Evolutionary conservation across 108 stramenopile species (phyloP).

Genomic region (Skeletonema costatum): DNA sequence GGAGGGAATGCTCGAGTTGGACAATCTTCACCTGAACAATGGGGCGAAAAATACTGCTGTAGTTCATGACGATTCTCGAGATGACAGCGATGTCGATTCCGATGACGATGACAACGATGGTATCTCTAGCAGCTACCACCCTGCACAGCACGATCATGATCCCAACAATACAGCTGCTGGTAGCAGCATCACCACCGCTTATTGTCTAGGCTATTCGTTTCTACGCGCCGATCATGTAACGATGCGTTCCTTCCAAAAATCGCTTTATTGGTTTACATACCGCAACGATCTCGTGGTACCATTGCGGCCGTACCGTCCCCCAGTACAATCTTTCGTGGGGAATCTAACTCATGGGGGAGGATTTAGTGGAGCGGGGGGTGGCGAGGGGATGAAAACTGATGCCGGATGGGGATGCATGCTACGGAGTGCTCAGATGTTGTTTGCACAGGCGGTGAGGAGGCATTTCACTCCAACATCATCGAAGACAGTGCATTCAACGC

Average conservation of each 20-base stretch:
- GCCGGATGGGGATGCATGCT: conserved; percentile 99
- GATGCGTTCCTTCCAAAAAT: conserved; percentile 29
- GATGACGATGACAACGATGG: conserved; percentile 16
- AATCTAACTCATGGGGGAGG: background rate
- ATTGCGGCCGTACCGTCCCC: conserved; percentile 5
- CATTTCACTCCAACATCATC: conserved; percentile 57
- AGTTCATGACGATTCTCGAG: conserved; percentile 5
- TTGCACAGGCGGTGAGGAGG: conserved; percentile 80
- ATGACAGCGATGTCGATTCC: conserved; percentile 6
- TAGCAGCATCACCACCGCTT: background rate
- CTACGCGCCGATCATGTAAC: background rate
- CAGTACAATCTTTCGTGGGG: background rate
- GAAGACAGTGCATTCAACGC: background rate
- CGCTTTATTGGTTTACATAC: conserved; percentile 81
- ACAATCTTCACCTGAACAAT: conserved; percentile 3
- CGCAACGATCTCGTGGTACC: conserved; percentile 54
- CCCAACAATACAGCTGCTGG: background rate
- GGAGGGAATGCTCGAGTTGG: conserved; percentile 27
- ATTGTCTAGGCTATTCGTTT: conserved; percentile 12
- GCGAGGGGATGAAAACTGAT: conserved; percentile 70
- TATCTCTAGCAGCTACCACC: conserved; percentile 19
- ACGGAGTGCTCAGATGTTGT: conserved; percentile 96
- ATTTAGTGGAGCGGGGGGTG: conserved; percentile 7
- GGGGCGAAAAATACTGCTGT: background rate
- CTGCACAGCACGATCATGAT: conserved; percentile 9